Evolutionary conservation across 116 monocot genomes (phyloP).

Genomic region (Phalaenopsis hybrid): DNA sequence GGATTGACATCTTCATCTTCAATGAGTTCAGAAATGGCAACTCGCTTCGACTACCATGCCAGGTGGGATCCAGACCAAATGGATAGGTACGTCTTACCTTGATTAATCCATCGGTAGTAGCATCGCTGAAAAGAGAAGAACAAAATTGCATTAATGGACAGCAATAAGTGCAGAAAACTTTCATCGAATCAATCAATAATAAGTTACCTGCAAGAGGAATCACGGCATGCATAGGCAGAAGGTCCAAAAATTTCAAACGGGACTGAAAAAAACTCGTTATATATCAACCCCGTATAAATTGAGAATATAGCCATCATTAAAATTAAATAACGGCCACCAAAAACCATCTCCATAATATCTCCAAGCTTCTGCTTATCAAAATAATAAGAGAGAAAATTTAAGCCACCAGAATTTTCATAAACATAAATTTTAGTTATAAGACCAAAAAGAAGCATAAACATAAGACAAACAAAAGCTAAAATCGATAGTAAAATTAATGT

Average conservation of each 20-base stretch:
- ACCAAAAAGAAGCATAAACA: background rate
- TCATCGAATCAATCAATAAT: background rate
- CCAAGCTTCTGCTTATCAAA: constrained; percentile 75
- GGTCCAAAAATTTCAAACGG: constrained; percentile 89
- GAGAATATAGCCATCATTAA: constrained; percentile 95
- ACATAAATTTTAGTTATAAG: background rate
- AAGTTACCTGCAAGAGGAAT: constrained; percentile 83
- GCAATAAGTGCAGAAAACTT: background rate
- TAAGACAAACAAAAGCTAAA: background rate
- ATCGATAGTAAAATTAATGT: background rate
- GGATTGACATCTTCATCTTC: constrained; percentile 99
- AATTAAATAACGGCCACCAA: constrained; percentile 96
- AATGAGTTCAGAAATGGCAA: constrained; percentile 97
- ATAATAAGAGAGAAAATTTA: constrained; percentile 4
- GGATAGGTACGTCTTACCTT: constrained; percentile 77
- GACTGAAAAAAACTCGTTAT: constrained; percentile 99
- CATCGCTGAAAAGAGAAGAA: background rate
- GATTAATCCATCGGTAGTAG: constrained; percentile 46
- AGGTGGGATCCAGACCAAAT: constrained; percentile 90
- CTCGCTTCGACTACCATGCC: constrained; percentile 96
- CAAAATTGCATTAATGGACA: background rate
- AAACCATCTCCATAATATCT: constrained; percentile 97
- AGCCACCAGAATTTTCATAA: background rate
- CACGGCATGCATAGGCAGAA: constrained; percentile 92
- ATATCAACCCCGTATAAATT: constrained; percentile 95